Evolutionary conservation across 768 basidiomycete genomes (phyloP).

Genomic region (Fibroporia radiculosa): DNA sequence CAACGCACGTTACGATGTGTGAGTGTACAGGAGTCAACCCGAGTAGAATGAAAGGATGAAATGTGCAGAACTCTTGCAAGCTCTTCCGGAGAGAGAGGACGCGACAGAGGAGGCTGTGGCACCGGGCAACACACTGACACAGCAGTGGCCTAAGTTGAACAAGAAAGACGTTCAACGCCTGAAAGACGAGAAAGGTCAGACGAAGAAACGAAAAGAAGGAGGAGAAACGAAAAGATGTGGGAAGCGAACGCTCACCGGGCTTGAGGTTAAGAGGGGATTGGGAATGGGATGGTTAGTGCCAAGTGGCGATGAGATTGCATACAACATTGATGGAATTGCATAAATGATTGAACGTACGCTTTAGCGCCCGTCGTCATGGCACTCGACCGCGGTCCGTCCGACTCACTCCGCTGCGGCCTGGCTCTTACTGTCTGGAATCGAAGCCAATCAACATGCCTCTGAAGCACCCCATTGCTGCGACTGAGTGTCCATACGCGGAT

Average conservation of each 20-base stretch:
- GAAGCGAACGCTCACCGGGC: constrained; percentile 11
- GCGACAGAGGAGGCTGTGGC: constrained; percentile 36
- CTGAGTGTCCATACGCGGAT: no score
- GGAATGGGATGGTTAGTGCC: no score
- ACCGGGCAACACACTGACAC: constrained; percentile 20
- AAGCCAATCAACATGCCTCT: no score
- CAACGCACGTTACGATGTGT: constrained; percentile 5
- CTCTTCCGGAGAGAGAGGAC: constrained; percentile 50
- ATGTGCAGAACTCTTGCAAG: constrained; percentile 15
- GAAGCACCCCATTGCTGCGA: no score
- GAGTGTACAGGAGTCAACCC: constrained; percentile 13
- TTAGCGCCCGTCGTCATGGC: no score
- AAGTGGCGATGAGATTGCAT: no score
- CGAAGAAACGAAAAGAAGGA: constrained; percentile 21
- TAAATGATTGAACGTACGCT: no score
- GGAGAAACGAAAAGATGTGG: constrained; percentile 12
- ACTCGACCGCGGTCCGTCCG: no score
- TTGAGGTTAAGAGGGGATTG: no score
- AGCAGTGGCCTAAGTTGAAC: constrained; percentile 25
- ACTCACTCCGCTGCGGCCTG: no score
- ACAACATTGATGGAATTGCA: no score
- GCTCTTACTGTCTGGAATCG: no score
- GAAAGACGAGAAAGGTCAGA: constrained; percentile 26
- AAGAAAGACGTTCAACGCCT: constrained; percentile 67
- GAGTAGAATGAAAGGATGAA: constrained; percentile 6